Evolutionary conservation across 2,329 filamentous ascomycete species (phyloP).

Genomic region (Pseudogymnoascus sp.): DNA sequence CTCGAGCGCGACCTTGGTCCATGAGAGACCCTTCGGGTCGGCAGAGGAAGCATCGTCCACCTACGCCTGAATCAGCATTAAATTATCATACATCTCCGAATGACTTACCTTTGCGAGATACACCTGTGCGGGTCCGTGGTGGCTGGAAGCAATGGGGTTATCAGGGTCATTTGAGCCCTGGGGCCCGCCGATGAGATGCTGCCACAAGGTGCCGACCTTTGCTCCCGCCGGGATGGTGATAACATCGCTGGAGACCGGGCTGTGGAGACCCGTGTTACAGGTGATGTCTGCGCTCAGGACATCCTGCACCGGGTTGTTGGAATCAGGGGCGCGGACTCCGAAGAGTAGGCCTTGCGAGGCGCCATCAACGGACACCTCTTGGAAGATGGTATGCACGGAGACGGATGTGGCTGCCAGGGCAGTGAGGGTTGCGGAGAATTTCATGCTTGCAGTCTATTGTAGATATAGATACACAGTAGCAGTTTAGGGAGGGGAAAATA

Average conservation of each 20-base stretch:
- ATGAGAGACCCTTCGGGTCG: constrained; percentile 16
- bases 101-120: constrained; percentile 35
- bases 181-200: constrained; percentile 41
- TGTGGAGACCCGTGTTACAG: constrained; percentile 36
- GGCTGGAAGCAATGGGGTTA: constrained; percentile 39
- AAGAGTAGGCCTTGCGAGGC: constrained; percentile 40
- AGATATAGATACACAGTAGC: background rate
- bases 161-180: constrained; percentile 37
- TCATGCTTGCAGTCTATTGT: background rate
- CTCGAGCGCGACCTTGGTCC: constrained; percentile 42
- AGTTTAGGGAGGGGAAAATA: background rate
- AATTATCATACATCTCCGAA: background rate
- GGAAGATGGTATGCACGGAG: constrained; percentile 36
- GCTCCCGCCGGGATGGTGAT: constrained; percentile 40
- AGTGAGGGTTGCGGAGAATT: background rate
- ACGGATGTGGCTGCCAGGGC: constrained; percentile 24
- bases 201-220: constrained; percentile 39
- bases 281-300: constrained; percentile 38
- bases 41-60: constrained; percentile 30
- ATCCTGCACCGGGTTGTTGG: constrained; percentile 42
- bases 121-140: constrained; percentile 36
- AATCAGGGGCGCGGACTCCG: constrained; percentile 40
- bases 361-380: constrained; percentile 40
- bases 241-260: constrained; percentile 30
- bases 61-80: constrained; percentile 17